These are phyloP conservation scores for Kwoniella bestiolae DNA, from an alignment of 768 basidiomycete species.

Conservation along the genomic window DNA sequence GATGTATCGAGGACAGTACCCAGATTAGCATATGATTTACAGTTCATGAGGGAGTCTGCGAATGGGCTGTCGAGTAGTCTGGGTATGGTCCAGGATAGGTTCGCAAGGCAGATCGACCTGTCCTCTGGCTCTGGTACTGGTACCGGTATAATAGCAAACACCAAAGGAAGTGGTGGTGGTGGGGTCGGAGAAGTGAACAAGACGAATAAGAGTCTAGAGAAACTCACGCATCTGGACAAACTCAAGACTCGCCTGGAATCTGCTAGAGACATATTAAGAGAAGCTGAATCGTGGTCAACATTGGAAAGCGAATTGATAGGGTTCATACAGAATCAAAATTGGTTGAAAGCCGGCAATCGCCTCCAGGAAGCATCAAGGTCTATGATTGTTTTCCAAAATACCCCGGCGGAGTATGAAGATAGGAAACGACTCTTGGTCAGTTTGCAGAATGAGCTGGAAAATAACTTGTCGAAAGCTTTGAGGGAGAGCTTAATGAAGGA, in stretches of 20 bases:
- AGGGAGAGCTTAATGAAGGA: constrained; percentile 81
- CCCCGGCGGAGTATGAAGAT: constrained; percentile 79
- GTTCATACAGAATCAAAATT: constrained; percentile 76
- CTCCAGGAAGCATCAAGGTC: constrained; percentile 84
- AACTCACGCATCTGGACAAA: constrained; percentile 77
- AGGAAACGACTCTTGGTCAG: constrained; percentile 84
- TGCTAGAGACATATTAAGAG: constrained; percentile 82
- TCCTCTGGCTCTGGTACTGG: neutral
- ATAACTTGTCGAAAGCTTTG: constrained; percentile 62
- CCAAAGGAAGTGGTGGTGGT: constrained; percentile 52
- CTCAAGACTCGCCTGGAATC: constrained; percentile 86
- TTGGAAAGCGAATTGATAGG: constrained; percentile 89
- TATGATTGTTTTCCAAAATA: constrained; percentile 91
- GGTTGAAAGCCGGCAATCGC: constrained; percentile 87
- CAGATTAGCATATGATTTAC: constrained; percentile 89
- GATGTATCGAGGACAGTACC: constrained; percentile 91
- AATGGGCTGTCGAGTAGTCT: constrained; percentile 73
- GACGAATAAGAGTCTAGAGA: constrained; percentile 62
- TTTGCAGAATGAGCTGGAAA: constrained; percentile 94
- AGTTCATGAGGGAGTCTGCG: constrained; percentile 94
- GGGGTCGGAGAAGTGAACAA: constrained; percentile 27
- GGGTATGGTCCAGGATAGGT: constrained; percentile 65
- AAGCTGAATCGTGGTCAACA: constrained; percentile 96
- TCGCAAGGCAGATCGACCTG: constrained; percentile 29
- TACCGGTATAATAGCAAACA: neutral